Base-by-base conservation (phyloP, 192 early-diverging fungal genomes). In the Pilobolus umbonatus region DNA sequence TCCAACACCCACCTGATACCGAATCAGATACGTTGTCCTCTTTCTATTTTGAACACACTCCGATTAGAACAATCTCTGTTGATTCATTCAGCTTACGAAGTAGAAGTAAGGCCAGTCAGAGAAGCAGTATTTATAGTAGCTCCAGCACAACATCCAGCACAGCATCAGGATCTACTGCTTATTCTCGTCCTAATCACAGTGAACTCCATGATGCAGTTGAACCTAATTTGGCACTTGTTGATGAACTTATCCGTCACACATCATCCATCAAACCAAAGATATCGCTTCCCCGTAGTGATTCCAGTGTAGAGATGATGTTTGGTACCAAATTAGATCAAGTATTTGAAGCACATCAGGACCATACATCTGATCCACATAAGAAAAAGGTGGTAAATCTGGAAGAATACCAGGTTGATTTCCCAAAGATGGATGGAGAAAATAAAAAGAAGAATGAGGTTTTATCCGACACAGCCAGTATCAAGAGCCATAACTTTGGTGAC, bases 401-500 rank as follows among this genome's bases (percentile, higher is more conserved):
- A n/a, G 28, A 48, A 14, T 22, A 59, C 4, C 28, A 38, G n/a
- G 66, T 65, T 24, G 64, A 65, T 22, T 72, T 72, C 40, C 66
- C 70, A 9, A 60, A 60, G 30, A 60, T 56, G n/a, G 70, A 72
- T 28, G 60, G 24, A 2, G 70, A 68, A 24, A 55, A 64, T 31
- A 24, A 51, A 35, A 24, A 43, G 35, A 47, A 19, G 19, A 21
- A 46, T 7, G 68, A 55, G 6, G 63, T 64, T 14, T 60, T 70
- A 0, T 69, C 68, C 52, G 64, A 59, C 32, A 61, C 52, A 24
- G 64, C 71, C n/a, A 69, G 78, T 24, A 75, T 80, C 17, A 63
- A 65, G 36, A 80, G 75, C 24, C 56, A 73, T 34, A 75, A 72
- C 22, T 75, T 72, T 51, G 70, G 64, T 25, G 70, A 72, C 49